Evolutionary conservation across 169 alveolate genomes (phyloP).

Genomic region (Cryptosporidium baileyi): DNA sequence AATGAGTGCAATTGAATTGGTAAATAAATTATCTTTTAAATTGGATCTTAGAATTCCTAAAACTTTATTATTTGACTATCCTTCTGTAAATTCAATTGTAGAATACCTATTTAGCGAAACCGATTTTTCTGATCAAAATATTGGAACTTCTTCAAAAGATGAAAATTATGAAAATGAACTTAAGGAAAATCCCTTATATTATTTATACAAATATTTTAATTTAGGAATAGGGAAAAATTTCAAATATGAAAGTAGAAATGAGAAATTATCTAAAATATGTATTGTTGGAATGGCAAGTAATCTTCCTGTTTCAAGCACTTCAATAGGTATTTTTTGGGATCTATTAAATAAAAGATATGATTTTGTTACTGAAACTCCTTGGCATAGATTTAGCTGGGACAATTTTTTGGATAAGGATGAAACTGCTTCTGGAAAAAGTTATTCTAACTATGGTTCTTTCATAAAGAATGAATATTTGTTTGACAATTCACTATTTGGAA

Average conservation of each 20-base stretch:
- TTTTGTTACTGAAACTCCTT: conserved; percentile 74
- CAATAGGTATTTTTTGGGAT: conserved; percentile 71
- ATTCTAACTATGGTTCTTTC: conserved; percentile 69
- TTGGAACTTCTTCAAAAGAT: not conserved
- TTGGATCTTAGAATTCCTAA: conserved; percentile 67
- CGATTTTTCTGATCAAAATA: not conserved
- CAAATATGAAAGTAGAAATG: not conserved
- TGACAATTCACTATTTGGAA: conserved; percentile 69
- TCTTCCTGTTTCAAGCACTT: conserved; percentile 65
- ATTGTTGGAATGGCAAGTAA: conserved; percentile 74
- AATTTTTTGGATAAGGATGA: conserved; percentile 11
- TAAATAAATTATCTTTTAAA: conserved; percentile 74
- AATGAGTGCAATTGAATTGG: conserved; percentile 81
- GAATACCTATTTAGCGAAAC: conserved; percentile 58
- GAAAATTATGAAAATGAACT: not conserved
- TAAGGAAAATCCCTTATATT: not conserved
- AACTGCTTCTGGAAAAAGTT: conserved; percentile 19
- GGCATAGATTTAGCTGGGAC: conserved; percentile 65
- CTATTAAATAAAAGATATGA: conserved; percentile 67
- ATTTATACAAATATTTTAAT: conserved; percentile 1
- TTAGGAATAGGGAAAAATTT: not conserved
- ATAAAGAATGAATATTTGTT: conserved; percentile 70
- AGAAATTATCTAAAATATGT: conserved; percentile 17
- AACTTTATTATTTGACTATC: conserved; percentile 71
- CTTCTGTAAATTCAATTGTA: conserved; percentile 72